Evolutionary conservation across 1,284 basidiomycete species (phyloP), one percentile per base, ranked within the genome.

Genomic region (Tetrapyrgos nigripes): DNA sequence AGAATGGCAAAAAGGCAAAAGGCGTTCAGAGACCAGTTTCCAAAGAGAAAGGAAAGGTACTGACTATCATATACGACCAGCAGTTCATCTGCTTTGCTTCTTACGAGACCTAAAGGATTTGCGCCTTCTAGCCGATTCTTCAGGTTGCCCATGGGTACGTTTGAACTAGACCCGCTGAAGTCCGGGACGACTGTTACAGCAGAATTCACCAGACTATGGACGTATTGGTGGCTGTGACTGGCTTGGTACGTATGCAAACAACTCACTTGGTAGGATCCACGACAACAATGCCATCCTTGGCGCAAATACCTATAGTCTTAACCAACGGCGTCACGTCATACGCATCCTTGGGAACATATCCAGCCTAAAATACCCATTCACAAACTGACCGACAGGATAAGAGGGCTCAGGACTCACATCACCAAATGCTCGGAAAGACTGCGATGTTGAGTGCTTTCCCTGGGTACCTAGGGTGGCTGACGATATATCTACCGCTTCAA

Each of bases 41-140:
- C 31, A 33, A 33, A 33, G 31, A 33, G 31, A 56, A 29, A 31
- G 17, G 28, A 40, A 53, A 52, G 21, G 29, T 37, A 69, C 86
- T 64, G 58, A 89, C 91, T 81, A 61, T 93, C 88, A 62, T 88
- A 93, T 19, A 93, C 69, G 21, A 92, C 82, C 59, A 93, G 74
- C 23, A 90, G 73, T 67, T 93, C 88, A 13, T 74, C 71, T 10
- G 73, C 68, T 31, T 82, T 78, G n/a, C 83, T 79, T 45, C 83
- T 82, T 3, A 90, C 76, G 40, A 93, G 72, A 11, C 91, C 92
- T 4, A 93, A 77, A 1, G 88, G 82, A 64, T 80, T 87, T n/a
- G 83, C 77, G 23, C 69, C 69, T 28, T 87, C 83, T 53, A 87
- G 79, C n/a, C 81, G 83, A 11, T 70, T 66, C 73, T 89, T 92